Conservation (phyloP, 164 flowering plant species). For the Brasenia schreberi region DNA sequence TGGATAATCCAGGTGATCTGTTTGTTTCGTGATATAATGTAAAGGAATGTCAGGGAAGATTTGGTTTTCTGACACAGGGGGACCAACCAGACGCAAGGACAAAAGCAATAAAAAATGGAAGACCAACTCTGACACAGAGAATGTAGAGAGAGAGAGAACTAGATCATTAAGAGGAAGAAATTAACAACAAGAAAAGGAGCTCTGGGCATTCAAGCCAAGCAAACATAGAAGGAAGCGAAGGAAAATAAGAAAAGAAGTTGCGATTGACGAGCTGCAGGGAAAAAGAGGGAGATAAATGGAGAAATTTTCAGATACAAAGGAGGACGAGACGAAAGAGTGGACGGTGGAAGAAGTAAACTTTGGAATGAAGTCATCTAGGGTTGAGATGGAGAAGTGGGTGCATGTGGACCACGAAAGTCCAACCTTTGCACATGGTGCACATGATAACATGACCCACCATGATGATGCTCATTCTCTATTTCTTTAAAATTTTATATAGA, state of each 20-base stretch:
- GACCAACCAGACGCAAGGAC: background rate
- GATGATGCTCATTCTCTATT: conserved; percentile 12
- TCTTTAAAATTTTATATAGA: background rate
- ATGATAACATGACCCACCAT: conserved; percentile 54
- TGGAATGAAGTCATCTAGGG: conserved; percentile 16
- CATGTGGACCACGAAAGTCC: conserved; percentile 26
- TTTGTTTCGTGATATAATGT: background rate
- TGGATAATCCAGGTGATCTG: too few relatives aligned
- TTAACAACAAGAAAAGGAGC: too few relatives aligned
- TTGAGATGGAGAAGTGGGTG: conserved; percentile 21
- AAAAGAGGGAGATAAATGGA: background rate
- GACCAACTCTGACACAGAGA: background rate
- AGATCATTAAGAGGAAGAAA: too few relatives aligned
- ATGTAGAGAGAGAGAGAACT: background rate
- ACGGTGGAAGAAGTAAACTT: conserved; percentile 16
- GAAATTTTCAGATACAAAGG: background rate
- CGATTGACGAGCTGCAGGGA: background rate
- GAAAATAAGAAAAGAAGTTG: conserved; percentile 1
- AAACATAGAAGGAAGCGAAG: conserved; percentile 4
- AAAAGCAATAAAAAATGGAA: background rate
- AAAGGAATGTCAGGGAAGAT: background rate
- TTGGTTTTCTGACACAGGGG: background rate
- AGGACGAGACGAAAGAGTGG: conserved; percentile 15
- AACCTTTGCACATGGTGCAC: conserved; percentile 86
- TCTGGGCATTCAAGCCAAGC: background rate